Evolutionary conservation across 2,329 filamentous ascomycete genomes (phyloP), one percentile per base, ranked within the genome.

Genomic region (Nannizzia gypsea): DNA sequence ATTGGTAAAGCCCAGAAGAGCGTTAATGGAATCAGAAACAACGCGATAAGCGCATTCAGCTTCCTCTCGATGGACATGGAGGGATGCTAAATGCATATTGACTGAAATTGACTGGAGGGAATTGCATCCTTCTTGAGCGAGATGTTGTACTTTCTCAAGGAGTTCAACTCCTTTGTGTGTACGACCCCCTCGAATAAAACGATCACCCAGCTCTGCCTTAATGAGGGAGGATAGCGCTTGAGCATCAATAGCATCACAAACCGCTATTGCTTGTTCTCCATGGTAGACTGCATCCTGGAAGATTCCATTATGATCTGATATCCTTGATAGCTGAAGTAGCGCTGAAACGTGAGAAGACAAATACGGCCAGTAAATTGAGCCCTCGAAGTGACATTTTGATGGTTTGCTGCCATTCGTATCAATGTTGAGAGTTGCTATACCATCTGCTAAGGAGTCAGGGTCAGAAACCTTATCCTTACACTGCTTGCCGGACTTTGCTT

Each of bases 241-340:
- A 0, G 87, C 85, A 55, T 81, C 77, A 6, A 88, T 82, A n/a
- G 81, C 83, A 61, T 81, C 79, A 22, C 89, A 89, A 62, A 95
- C 82, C 67, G 87, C 89, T 59, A 87, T 78, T 0, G 90, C 90
- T 66, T 93, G 88, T 65, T 96, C 87, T 1, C 87, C 86, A 66
- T 95, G 95, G 70, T 91, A 93, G 0, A 92, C 76, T 1, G 92
- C 92, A 70, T 97, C 92, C 62, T 89, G 85, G 64, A 90, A 89
- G 73, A 95, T 82, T 28, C 93, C 93, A 63, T 93, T 82, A 64
- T 95, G 87, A 0, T 87, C 84, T 66, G 91, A 96, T 1, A 95
- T 77, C 3, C 81, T 81, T 0, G 90, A 90, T 2, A 96, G 81
- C 61, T 90, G 85, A 62, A 85, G 74, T 13, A 95, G 77, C 60